Base-by-base conservation (phyloP, 805 yeast genomes). In the Candida suzukii region DNA sequence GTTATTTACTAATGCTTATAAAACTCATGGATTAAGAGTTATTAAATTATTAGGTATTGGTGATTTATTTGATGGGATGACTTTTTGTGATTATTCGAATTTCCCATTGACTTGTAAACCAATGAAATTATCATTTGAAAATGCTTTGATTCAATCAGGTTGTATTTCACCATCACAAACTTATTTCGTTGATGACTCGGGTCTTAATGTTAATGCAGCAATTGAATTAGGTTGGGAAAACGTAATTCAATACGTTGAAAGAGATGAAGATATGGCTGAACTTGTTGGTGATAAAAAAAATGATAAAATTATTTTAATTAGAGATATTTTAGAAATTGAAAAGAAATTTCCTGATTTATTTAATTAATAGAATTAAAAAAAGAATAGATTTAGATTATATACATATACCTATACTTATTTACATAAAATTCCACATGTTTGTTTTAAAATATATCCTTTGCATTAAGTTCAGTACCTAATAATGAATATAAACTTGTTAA, bases 1-100 rank as follows among this genome's bases (percentile, higher is more conserved):
- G 99, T 71, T 93, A 35, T 84, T 88, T 54, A 91, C 99, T 4
- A 91, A 91, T 59, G 98, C 99, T 2, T 91, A 91, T 65, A 80
- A 82, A 57, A 88, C 78, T 54, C 99, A 91, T 62, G 99, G 91
- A 0, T 53, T 80, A 35, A 71, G 97, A 38, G 95, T 88, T 25
- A 71, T 88, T 17, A 72, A 79, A 34, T 68, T 91, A 37, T 67
- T 91, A 38, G 97, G 96, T 2, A 60, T 91, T 24, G 97, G 91
- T n/a, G 96, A 90, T 58, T 57, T 88, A 41, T 90, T 93, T 57
- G 98, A 91, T 49, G 99, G 99, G 0, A 72, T 93, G 50, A 88
- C 97, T 1, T 91, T 68, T 62, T 93, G 99, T 64, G 95, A 93
- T 64, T 93, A 93, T 57, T 67, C 78, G 38, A 54, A 67, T 39